These are phyloP conservation scores for Leucaena leucocephala DNA, from an alignment of 306 rosid species.

Conservation along the genomic window DNA sequence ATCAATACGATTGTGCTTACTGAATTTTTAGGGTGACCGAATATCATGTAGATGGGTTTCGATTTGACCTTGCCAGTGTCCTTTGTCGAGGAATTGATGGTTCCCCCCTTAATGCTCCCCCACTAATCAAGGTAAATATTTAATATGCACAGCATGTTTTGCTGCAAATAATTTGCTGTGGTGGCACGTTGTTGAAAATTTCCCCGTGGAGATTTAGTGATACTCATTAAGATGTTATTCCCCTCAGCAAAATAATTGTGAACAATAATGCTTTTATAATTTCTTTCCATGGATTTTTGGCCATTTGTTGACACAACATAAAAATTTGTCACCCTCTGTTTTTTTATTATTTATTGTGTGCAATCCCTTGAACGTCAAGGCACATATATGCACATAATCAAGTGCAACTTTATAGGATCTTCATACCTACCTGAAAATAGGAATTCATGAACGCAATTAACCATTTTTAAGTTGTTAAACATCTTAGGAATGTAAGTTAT, in stretches of 20 bases:
- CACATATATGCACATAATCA: neutral
- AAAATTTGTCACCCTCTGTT: neutral
- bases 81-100: conserved; percentile 95
- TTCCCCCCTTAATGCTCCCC: conserved; percentile 79
- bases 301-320: neutral
- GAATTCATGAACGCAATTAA: neutral
- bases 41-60: conserved; percentile 95
- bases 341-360: neutral
- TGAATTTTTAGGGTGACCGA: conserved; percentile 73
- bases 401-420: neutral
- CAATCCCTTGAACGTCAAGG: neutral
- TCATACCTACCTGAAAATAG: neutral
- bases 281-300: neutral
- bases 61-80: conserved; percentile 94
- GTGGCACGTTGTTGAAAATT: conserved; percentile 6
- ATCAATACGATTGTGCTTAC: conserved; percentile 3
- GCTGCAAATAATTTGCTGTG: conserved; percentile 9
- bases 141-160: conserved; percentile 7
- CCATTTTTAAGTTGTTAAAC: neutral
- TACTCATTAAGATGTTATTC: conserved; percentile 10
- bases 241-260: conserved; percentile 18
- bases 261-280: neutral
- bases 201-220: neutral
- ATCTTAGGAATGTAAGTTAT: conserved; percentile 17
- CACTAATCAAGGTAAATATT: conserved; percentile 69